Evolutionary conservation across 805 yeast genomes (phyloP).

Genomic region (Barnettozyma sp.): DNA sequence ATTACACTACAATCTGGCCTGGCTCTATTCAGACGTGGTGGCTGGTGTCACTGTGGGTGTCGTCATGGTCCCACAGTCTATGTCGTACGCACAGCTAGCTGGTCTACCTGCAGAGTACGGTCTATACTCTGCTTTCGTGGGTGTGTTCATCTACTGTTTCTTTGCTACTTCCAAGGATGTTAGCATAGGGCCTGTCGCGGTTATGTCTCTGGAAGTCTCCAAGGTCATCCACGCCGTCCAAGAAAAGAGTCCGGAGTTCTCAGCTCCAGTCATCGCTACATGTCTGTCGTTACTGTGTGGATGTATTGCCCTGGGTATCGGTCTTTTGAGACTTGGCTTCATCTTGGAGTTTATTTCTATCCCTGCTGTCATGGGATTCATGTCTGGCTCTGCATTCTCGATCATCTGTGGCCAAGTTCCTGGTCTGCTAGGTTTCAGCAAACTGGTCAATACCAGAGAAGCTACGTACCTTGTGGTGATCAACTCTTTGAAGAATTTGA

Average conservation of each 20-base stretch:
- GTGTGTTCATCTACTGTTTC: conserved; percentile 80
- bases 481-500: conserved; percentile 63
- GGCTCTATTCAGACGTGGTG: conserved; percentile 78
- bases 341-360: conserved; percentile 81
- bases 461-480: conserved; percentile 67
- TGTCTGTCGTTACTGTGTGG: conserved; percentile 78
- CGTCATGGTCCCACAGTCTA: conserved; percentile 89
- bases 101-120: conserved; percentile 79
- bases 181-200: conserved; percentile 95
- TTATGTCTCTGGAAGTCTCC: conserved; percentile 82
- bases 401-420: conserved; percentile 86
- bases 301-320: conserved; percentile 74
- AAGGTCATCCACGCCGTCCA: conserved; percentile 66
- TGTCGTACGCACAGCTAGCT: conserved; percentile 91
- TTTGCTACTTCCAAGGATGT: conserved; percentile 96
- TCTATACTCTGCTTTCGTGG: conserved; percentile 84
- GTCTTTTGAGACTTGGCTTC: conserved; percentile 79
- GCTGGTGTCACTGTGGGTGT: conserved; percentile 94
- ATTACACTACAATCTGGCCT: conserved; percentile 67
- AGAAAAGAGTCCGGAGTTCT: conserved; percentile 37
- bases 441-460: conserved; percentile 60
- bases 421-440: conserved; percentile 68
- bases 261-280: conserved; percentile 74
- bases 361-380: conserved; percentile 91
- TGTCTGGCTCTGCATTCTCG: conserved; percentile 88